These are phyloP conservation scores for Alternaria sp. DNA, from an alignment of 2,329 filamentous ascomycete genomes.

Conservation along the genomic window DNA sequence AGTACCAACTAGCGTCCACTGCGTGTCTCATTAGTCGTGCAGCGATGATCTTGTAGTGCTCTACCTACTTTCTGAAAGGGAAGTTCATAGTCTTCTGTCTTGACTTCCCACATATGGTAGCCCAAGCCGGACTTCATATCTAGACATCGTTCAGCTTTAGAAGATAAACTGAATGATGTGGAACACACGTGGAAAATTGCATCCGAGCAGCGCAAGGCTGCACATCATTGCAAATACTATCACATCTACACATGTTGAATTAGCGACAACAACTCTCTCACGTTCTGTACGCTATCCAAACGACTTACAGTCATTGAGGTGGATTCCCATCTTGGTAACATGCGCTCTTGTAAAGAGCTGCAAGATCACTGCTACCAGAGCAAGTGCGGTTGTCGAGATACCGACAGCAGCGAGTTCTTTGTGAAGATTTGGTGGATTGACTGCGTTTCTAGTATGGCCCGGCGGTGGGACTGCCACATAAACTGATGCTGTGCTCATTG, in stretches of 20 bases:
- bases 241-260: background rate
- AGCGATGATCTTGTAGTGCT: background rate
- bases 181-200: background rate
- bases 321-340: background rate
- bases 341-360: background rate
- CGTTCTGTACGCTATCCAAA: background rate
- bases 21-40: background rate
- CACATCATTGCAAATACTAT: background rate
- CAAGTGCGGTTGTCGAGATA: background rate
- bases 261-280: background rate
- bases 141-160: background rate
- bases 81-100: background rate
- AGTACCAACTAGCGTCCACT: slow-evolving; percentile 4
- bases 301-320: background rate
- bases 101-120: slow-evolving; percentile 4
- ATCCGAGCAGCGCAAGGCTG: slow-evolving; percentile 1
- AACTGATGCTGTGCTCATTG: background rate
- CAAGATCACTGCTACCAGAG: background rate
- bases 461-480: background rate
- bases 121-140: background rate
- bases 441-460: background rate
- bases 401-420: background rate
- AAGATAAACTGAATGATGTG: fast-evolving
- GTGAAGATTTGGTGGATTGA: background rate
- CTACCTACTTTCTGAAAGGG: background rate